Evolutionary conservation across 2,329 filamentous ascomycete species (phyloP).

Genomic region (Cercospora sesami): DNA sequence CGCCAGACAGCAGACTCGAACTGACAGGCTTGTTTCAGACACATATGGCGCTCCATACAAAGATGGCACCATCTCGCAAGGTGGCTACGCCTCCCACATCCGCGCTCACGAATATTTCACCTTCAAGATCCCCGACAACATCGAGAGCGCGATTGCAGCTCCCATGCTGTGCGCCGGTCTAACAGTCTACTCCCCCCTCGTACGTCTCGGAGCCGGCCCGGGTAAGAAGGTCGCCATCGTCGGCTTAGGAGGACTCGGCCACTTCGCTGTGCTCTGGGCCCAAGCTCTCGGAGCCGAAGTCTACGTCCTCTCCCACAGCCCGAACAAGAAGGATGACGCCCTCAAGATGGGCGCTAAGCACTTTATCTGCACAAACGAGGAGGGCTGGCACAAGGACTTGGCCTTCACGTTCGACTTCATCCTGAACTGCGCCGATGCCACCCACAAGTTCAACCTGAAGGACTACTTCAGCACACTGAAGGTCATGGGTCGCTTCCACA

Average conservation of each 20-base stretch:
- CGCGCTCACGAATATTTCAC: constrained; percentile 75
- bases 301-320: constrained; percentile 61
- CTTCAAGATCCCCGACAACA: constrained; percentile 73
- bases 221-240: constrained; percentile 61
- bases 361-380: constrained; percentile 59
- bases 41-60: constrained; percentile 53
- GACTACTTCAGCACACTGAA: constrained; percentile 78
- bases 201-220: constrained; percentile 71
- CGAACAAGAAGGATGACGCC: constrained; percentile 61
- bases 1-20: not conserved
- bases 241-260: constrained; percentile 48
- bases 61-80: constrained; percentile 64
- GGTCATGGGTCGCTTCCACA: constrained; percentile 77
- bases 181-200: constrained; percentile 75
- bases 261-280: constrained; percentile 53
- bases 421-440: constrained; percentile 71
- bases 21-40: constrained; percentile 43
- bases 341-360: constrained; percentile 60
- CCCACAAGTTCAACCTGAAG: constrained; percentile 62
- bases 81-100: constrained; percentile 67
- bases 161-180: constrained; percentile 80
- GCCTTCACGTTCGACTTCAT: constrained; percentile 71
- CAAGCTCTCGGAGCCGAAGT: constrained; percentile 61
- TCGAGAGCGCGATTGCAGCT: constrained; percentile 62
- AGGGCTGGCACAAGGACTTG: constrained; percentile 59